Percentiles rank a stretch among this genome's conserved stretches.
These are phyloP conservation scores for Pistacia vera DNA, from an alignment of 345 rosid genomes.

Conservation along the genomic window DNA sequence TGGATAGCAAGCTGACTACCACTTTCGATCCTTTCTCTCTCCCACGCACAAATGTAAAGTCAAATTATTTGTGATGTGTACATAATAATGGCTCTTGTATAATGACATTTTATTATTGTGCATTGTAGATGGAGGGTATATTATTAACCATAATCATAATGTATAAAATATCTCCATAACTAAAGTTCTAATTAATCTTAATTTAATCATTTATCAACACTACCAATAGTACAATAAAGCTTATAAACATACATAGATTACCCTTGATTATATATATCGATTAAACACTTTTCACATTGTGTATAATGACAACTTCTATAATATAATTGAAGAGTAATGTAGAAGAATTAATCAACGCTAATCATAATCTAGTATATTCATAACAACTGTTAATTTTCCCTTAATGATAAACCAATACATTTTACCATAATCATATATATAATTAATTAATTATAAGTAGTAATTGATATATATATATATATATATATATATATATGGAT, in stretches of 20 bases:
- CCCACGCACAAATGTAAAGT: neutral
- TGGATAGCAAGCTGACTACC: neutral
- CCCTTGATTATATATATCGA: neutral
- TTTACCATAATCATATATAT: too few species aligned
- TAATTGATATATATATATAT: neutral
- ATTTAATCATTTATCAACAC: neutral
- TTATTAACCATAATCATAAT: neutral
- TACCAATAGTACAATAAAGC: neutral
- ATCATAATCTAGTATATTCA: neutral
- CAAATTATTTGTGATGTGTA: neutral
- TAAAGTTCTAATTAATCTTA: too few species aligned
- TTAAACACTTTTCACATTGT: neutral
- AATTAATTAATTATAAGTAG: too few species aligned
- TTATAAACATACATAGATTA: neutral
- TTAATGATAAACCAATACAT: neutral
- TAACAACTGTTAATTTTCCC: neutral
- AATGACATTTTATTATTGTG: neutral
- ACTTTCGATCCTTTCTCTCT: neutral
- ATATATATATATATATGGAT: neutral
- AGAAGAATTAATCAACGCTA: constrained; percentile 8
- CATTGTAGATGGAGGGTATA: neutral
- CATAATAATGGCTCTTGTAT: neutral
- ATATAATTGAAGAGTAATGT: neutral
- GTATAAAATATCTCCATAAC: too few species aligned
- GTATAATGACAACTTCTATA: neutral